These are phyloP conservation scores for Amphicarpaea edgeworthii DNA, from an alignment of 306 rosid species.

Conservation along the genomic window DNA sequence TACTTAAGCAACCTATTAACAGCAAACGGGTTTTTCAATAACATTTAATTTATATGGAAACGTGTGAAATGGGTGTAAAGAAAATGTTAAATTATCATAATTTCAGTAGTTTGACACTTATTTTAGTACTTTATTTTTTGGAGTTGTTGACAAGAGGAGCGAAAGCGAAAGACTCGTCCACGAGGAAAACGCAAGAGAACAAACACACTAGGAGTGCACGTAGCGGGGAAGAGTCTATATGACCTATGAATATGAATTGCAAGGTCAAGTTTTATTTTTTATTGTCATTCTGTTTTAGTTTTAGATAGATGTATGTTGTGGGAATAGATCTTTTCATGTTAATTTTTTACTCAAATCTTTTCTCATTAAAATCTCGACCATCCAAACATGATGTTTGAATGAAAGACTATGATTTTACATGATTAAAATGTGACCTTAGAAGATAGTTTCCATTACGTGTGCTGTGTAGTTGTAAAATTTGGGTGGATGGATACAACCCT, in stretches of 20 bases:
- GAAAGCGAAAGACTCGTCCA: neutral
- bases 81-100: neutral
- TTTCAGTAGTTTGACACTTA: neutral
- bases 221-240: no score
- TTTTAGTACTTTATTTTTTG: neutral
- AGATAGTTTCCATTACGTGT: no score
- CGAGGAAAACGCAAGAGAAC: neutral
- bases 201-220: neutral
- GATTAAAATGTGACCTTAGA: no score
- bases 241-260: neutral
- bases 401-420: no score
- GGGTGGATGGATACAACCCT: neutral
- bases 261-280: neutral
- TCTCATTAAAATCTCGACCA: no score
- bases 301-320: neutral
- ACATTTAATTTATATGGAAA: neutral
- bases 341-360: no score
- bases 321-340: no score
- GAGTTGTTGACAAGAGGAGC: neutral
- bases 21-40: neutral
- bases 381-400: no score
- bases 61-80: neutral
- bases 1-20: neutral
- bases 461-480: neutral
- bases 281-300: neutral